phyloP scores from a whole-genome alignment of 305 asterid genomes.

The Rubia balearica region DNA sequence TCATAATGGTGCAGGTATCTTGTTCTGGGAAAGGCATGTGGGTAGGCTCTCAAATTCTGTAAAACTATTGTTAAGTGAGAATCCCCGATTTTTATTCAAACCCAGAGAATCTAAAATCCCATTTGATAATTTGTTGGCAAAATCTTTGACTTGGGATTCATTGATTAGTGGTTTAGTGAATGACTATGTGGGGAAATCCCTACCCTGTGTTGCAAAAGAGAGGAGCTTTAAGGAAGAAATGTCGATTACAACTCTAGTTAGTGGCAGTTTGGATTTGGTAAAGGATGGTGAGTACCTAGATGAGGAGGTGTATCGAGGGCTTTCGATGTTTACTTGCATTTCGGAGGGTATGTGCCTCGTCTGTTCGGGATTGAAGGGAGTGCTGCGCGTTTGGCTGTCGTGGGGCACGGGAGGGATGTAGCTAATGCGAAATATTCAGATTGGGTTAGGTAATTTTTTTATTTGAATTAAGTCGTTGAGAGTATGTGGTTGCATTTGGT shows the following conservation, averaged over 20 bases:
- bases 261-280: constrained; percentile 47
- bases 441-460: constrained; percentile 67
- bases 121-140: constrained; percentile 23
- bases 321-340: constrained; percentile 68
- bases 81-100: constrained; percentile 46
- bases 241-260: constrained; percentile 63
- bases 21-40: constrained; percentile 80
- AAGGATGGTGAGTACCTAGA: constrained; percentile 26
- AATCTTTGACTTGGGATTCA: constrained; percentile 43
- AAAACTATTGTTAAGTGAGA: constrained; percentile 36
- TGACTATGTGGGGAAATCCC: constrained; percentile 55
- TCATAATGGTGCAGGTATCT: constrained; percentile 46
- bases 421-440: constrained; percentile 81
- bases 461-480: background rate
- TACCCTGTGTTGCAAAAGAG: constrained; percentile 43
- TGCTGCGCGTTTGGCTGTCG: constrained; percentile 68
- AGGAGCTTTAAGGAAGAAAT: constrained; percentile 52
- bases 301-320: constrained; percentile 36
- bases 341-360: constrained; percentile 58
- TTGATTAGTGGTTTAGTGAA: constrained; percentile 42
- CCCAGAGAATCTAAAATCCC: constrained; percentile 13
- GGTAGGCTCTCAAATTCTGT: constrained; percentile 62
- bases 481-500: constrained; percentile 1
- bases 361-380: constrained; percentile 42
- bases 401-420: constrained; percentile 65